Base-by-base conservation (phyloP, 1,139 yeast species). In the Zygotorulaspora mrakii region DNA sequence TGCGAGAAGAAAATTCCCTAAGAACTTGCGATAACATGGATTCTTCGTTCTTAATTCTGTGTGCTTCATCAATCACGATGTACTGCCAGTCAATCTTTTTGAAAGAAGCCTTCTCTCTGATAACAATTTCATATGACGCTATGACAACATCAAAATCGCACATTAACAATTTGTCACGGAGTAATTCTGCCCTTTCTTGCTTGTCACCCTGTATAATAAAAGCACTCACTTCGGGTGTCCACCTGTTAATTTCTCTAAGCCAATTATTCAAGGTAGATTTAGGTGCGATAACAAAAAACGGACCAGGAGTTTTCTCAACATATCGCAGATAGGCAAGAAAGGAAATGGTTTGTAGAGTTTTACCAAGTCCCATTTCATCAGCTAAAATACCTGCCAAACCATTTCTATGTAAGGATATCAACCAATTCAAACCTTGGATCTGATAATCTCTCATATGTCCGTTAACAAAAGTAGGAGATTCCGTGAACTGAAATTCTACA, bases 281-380 rank as follows among this genome's bases (percentile, higher is more conserved):
- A 3, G 98, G 98, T 0, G 89, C 97, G 51, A 89, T 83, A 17
- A 91, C 82, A 36, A 91, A 76, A 58, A 83, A 89, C 0, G 98
- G 98, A 0, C 98, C 98, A 43, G 78, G 79, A n/a, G 85, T 75
- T 33, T 79, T 76, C 50, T 79, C 79, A 43, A 82, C 71, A 55
- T 85, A 86, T 49, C 96, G 71, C 43, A 91, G 69, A 60, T 86
- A 88, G 1, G 96, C 97, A 40, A 91, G 67, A 54, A 91, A 89
- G 2, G 96, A 77, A 45, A 91, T 87, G 0, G 96, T 87, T 62
- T 91, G 98, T 43, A 91, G 70, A 1, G 97, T 91, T 61, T 91
- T 91, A 44, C 97, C 97, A 42, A 91, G 72, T 1, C 98, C 98
- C 97, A 91, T 91, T 63, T 91, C 98, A 65, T 91, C 98, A 5